Evolutionary conservation across 2,329 filamentous ascomycete species (phyloP), one percentile per base, ranked within the genome.

Genomic region (Ophiostoma sp.): DNA sequence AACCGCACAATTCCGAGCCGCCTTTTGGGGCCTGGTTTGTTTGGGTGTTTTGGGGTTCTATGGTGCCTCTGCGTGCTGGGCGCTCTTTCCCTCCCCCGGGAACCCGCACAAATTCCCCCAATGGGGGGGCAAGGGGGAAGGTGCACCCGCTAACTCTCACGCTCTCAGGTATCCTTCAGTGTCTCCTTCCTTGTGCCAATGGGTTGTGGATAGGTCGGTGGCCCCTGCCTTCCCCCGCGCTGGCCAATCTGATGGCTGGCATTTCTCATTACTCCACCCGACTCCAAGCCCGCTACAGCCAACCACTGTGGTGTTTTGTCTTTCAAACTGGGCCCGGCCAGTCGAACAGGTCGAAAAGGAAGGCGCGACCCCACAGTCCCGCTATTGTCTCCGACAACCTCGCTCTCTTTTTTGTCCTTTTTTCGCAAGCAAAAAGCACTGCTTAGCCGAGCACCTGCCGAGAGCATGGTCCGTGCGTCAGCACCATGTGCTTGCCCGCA

Each of bases 221-320:
- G 66, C 25, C 28, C 42, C 31, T 64, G 31, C 69, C 50, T 17
- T 52, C 45, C 70, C 48, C 70, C 48, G 17, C 28, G 22, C 72
- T 72, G 61, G 72, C 75, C 75, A 76, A 76, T 76, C 75, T 75
- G 17, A 42, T 64, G 73, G 66, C 55, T 61, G 70, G 55, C 74
- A 76, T 76, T 76, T 76, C 75, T 75, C 75, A 76, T 76, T 76
- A 76, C 72, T 73, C 74, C 74, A 71, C 75, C 61, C 52, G 28
- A 11, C 39, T 19, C 25, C 36, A 28, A 48, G 63, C 22, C 17
- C 39, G 22, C 63, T 48, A 22, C 48, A 48, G 63, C 64, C 64
- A 68, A 50, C 64, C 42, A 68, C 64, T 61, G 22, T 63, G 19
- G n/a, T 42, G 52, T 7, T 31, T 33, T 50, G 64, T 45, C 63